Percentiles rank a stretch among this genome's conserved stretches.
Conservation (phyloP, 768 basidiomycete genomes). For the Fomitopsis serialis region DNA sequence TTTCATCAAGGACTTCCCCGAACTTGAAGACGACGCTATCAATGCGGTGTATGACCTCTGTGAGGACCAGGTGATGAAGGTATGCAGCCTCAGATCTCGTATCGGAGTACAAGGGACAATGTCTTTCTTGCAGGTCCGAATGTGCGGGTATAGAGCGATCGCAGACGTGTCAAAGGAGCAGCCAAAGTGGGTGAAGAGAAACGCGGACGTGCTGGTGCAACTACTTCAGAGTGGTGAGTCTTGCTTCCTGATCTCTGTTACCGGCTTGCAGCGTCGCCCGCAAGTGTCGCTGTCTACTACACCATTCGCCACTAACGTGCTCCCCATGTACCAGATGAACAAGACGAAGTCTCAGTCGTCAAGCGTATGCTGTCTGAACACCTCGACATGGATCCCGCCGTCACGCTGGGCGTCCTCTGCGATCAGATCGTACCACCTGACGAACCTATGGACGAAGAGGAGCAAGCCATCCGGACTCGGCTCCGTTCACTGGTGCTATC, state of each 20-base stretch:
- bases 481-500: constrained; percentile 53
- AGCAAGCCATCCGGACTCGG: constrained; percentile 48
- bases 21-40: constrained; percentile 69
- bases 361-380: constrained; percentile 56
- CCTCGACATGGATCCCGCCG: constrained; percentile 54
- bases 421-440: constrained; percentile 57
- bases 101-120: neutral
- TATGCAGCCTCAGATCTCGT: constrained; percentile 18
- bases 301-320: too few species aligned
- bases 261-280: too few species aligned
- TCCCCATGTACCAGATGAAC: constrained; percentile 40
- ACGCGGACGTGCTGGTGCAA: constrained; percentile 73
- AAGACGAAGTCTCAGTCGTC: constrained; percentile 56
- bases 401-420: constrained; percentile 61
- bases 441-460: constrained; percentile 52
- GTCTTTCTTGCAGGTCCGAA: constrained; percentile 46
- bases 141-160: constrained; percentile 61
- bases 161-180: constrained; percentile 43
- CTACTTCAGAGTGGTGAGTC: constrained; percentile 67
- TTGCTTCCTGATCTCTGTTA: neutral
- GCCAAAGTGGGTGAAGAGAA: constrained; percentile 58
- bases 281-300: too few species aligned
- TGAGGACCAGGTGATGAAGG: constrained; percentile 57
- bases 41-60: constrained; percentile 77
- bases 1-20: constrained; percentile 64